Conservation (phyloP, 495 filamentous ascomycete genomes). For the Aspergillus carlsbadensis region DNA sequence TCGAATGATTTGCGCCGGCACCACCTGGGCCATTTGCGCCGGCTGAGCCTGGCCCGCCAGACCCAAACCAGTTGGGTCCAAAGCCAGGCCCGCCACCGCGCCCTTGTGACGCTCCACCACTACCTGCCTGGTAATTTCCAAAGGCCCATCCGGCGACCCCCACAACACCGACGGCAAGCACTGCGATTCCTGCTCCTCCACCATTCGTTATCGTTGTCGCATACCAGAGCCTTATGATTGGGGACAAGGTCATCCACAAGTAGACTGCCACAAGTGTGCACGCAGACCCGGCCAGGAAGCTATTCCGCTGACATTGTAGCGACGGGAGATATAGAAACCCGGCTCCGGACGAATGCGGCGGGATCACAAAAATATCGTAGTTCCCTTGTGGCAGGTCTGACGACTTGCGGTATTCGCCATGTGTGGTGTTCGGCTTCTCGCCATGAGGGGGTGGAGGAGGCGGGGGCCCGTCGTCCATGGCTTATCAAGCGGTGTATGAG, state of each 20-base stretch:
- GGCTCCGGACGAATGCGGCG: constrained; percentile 83
- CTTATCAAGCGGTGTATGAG: background rate
- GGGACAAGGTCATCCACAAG: constrained; percentile 65
- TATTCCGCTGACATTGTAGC: constrained; percentile 79
- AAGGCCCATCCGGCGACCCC: constrained; percentile 74
- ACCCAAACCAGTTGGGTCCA: constrained; percentile 24
- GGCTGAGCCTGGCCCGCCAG: constrained; percentile 21
- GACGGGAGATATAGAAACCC: constrained; percentile 96
- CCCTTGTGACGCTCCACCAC: constrained; percentile 11
- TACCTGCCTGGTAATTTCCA: constrained; percentile 62
- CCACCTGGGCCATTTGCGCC: constrained; percentile 11
- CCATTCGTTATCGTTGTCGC: constrained; percentile 58
- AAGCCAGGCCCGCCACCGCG: constrained; percentile 6
- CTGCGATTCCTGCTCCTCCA: constrained; percentile 57
- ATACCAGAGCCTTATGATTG: constrained; percentile 68
- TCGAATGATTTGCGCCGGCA: constrained; percentile 14
- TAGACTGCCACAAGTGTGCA: constrained; percentile 67
- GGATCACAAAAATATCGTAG: constrained; percentile 97
- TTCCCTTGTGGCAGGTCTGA: constrained; percentile 73
- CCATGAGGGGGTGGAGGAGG: constrained; percentile 68
- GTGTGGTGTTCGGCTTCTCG: constrained; percentile 56
- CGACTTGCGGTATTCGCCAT: constrained; percentile 49
- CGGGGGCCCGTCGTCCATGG: constrained; percentile 54
- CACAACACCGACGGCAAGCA: constrained; percentile 68
- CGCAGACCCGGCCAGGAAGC: constrained; percentile 82